phyloP scores from a whole-genome alignment of 306 rosid species.

The Elaeagnus macrophylla region DNA sequence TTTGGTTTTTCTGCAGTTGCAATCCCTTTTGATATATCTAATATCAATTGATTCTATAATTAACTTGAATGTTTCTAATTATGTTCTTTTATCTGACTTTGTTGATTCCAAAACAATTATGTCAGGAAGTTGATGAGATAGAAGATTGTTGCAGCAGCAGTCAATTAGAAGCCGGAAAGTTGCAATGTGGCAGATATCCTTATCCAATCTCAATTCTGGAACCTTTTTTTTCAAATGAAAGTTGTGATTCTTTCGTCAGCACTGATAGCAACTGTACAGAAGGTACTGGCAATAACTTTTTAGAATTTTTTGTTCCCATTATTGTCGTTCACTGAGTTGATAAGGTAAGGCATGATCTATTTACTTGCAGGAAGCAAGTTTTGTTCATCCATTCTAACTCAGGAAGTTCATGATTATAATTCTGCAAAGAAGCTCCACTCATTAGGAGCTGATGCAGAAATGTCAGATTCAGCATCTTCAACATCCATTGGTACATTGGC shows the following conservation, averaged over 20 bases:
- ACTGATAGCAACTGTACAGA: no score
- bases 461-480: conserved; percentile 35
- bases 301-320: no score
- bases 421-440: conserved; percentile 28
- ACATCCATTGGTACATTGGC: conserved; percentile 12
- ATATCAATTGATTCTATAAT: conserved; percentile 14
- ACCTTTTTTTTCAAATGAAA: conserved; percentile 30
- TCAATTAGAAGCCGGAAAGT: conserved; percentile 26
- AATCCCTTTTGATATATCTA: no score
- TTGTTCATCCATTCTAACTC: conserved; percentile 38
- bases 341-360: conserved; percentile 4
- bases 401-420: conserved; percentile 27
- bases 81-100: conserved; percentile 4
- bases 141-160: conserved; percentile 44
- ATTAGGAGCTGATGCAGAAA: conserved; percentile 21
- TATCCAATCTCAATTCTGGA: conserved; percentile 24
- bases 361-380: conserved; percentile 44
- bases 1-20: no score
- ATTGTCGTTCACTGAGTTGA: conserved; percentile 3
- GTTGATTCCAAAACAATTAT: conserved; percentile 17
- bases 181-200: conserved; percentile 18
- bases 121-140: conserved; percentile 50
- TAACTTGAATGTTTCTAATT: background rate
- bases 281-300: no score
- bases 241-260: conserved; percentile 8